phyloP scores from a whole-genome alignment of 257 asterid species.

The Fraxinus excelsior region DNA sequence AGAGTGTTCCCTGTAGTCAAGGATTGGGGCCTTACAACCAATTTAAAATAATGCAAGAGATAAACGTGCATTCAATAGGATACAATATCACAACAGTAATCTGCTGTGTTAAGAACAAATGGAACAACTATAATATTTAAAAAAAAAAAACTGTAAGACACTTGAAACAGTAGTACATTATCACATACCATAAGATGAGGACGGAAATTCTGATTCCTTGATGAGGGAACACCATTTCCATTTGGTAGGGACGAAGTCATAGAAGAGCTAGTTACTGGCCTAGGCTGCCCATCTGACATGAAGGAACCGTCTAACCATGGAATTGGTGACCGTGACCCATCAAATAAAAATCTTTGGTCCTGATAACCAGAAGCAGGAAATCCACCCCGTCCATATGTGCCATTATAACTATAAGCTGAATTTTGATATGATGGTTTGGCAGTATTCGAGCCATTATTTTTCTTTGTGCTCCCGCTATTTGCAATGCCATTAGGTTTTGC shows the following conservation, averaged over 20 bases:
- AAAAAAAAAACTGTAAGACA: neutral
- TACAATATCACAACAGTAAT: neutral
- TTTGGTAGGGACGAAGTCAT: conserved; percentile 42
- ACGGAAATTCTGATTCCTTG: conserved; percentile 53
- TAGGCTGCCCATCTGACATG: conserved; percentile 58
- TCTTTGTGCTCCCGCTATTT: conserved; percentile 52
- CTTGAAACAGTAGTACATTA: neutral
- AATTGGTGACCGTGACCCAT: conserved; percentile 60
- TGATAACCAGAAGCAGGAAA: conserved; percentile 55
- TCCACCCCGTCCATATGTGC: conserved; percentile 48
- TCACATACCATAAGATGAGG: conserved; percentile 53
- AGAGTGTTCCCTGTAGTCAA: neutral
- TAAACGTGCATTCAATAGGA: neutral
- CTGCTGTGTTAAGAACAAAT: neutral
- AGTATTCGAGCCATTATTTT: conserved; percentile 37
- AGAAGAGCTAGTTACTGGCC: conserved; percentile 46
- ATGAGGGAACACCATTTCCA: conserved; percentile 46
- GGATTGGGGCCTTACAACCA: neutral
- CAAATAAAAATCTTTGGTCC: conserved; percentile 61
- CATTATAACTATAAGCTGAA: conserved; percentile 43
- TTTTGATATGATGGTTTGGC: conserved; percentile 40
- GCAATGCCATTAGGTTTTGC: conserved; percentile 51
- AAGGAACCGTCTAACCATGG: conserved; percentile 68
- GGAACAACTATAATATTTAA: neutral
- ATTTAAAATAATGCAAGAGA: neutral